These are phyloP conservation scores for Lentinus polychrous DNA, from an alignment of 1,284 basidiomycete species.

Conservation along the genomic window DNA sequence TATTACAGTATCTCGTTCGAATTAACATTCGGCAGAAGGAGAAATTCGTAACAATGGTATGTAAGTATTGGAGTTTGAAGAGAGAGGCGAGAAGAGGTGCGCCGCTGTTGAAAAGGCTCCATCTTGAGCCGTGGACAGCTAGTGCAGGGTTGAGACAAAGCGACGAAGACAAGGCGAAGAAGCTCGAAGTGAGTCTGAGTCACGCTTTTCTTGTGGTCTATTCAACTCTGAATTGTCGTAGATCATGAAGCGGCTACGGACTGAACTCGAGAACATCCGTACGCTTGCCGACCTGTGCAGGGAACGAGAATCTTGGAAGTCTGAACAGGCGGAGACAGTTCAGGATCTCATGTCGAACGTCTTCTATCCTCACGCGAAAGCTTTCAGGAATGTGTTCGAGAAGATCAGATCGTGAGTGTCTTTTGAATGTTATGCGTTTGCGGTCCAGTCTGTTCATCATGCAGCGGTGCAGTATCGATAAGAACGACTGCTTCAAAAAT, in stretches of 20 bases:
- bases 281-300: slow-evolving; percentile 67
- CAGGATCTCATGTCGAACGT: slow-evolving; percentile 58
- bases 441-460: slow-evolving; percentile 5
- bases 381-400: slow-evolving; percentile 62
- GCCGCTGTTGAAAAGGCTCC: slow-evolving; percentile 87
- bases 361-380: slow-evolving; percentile 62
- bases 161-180: slow-evolving; percentile 80
- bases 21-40: slow-evolving; percentile 71
- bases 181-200: slow-evolving; percentile 60
- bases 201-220: neutral
- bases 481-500: slow-evolving; percentile 67
- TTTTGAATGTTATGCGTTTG: slow-evolving; percentile 3
- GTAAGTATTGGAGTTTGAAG: slow-evolving; percentile 96
- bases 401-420: slow-evolving; percentile 54
- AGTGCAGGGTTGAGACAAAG: slow-evolving; percentile 61
- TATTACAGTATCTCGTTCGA: slow-evolving; percentile 73
- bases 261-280: slow-evolving; percentile 74
- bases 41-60: slow-evolving; percentile 75
- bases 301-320: slow-evolving; percentile 83
- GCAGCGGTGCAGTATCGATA: slow-evolving; percentile 54
- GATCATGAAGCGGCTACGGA: slow-evolving; percentile 66
- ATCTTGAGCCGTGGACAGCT: slow-evolving; percentile 97
- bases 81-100: slow-evolving; percentile 90
- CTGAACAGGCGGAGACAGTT: slow-evolving; percentile 65
- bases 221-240: slow-evolving; percentile 23